phyloP scores from a whole-genome alignment of 2,329 filamentous ascomycete genomes.

The Echinosphaeria canescens region DNA sequence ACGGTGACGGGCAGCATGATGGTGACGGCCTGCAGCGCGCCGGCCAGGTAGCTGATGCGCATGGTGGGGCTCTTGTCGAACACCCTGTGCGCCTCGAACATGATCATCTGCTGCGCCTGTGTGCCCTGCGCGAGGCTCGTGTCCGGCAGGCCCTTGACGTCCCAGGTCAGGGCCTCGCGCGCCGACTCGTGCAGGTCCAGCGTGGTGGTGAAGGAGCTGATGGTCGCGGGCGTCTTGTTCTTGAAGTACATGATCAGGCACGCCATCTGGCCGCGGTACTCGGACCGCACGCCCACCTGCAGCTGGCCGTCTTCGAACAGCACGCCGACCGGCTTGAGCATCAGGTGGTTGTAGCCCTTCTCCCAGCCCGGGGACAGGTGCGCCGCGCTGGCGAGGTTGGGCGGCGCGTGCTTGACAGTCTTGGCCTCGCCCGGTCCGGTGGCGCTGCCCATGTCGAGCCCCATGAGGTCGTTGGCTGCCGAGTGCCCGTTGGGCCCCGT shows the following conservation, averaged over 20 bases:
- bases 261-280: slow-evolving; percentile 89
- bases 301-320: slow-evolving; percentile 91
- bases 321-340: slow-evolving; percentile 65
- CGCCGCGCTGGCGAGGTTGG: slow-evolving; percentile 79
- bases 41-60: slow-evolving; percentile 82
- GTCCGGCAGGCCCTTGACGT: slow-evolving; percentile 76
- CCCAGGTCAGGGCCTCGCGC: slow-evolving; percentile 51
- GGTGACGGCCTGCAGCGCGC: slow-evolving; percentile 79
- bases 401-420: slow-evolving; percentile 39
- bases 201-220: slow-evolving; percentile 87
- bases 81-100: slow-evolving; percentile 71
- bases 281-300: slow-evolving; percentile 77
- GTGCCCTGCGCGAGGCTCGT: slow-evolving; percentile 51
- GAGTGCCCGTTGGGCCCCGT: slow-evolving; percentile 26
- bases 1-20: slow-evolving; percentile 72
- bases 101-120: slow-evolving; percentile 82
- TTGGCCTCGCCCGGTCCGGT: slow-evolving; percentile 33
- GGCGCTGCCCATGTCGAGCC: slow-evolving; percentile 54
- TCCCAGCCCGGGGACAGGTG: slow-evolving; percentile 95
- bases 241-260: slow-evolving; percentile 91
- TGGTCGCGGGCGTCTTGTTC: slow-evolving; percentile 71
- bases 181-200: slow-evolving; percentile 57
- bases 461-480: slow-evolving; percentile 46
- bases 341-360: slow-evolving; percentile 62
- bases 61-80: slow-evolving; percentile 80